phyloP scores from a whole-genome alignment of 805 yeast species.

The Barnettozyma sp. region DNA sequence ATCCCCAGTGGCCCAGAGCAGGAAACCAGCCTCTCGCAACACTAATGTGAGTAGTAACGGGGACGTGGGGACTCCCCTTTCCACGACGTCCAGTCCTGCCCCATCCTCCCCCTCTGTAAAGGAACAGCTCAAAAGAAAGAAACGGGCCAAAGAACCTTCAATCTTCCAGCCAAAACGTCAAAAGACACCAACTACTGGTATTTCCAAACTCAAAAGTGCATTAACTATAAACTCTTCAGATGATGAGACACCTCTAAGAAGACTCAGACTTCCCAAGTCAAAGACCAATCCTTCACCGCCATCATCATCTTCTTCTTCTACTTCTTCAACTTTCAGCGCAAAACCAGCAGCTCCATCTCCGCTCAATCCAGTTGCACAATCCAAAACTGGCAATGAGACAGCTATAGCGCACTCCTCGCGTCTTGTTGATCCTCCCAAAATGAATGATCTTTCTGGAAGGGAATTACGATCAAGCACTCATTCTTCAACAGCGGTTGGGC shows the following conservation, averaged over 20 bases:
- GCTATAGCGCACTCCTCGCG: neutral
- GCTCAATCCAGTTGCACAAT: slow-evolving; percentile 2
- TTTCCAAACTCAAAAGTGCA: slow-evolving; percentile 4
- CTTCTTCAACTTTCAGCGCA: no score
- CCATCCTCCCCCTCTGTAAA: neutral
- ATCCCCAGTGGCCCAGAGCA: no score
- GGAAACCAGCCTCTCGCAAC: neutral
- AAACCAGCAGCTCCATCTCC: slow-evolving; percentile 15
- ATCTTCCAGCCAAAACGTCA: slow-evolving; percentile 23
- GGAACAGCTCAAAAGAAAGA: slow-evolving; percentile 7
- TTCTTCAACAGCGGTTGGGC: no score
- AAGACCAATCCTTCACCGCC: neutral
- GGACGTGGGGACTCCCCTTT: no score
- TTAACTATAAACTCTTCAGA: slow-evolving; percentile 8
- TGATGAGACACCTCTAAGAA: slow-evolving; percentile 15
- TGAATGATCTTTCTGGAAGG: neutral
- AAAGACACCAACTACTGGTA: slow-evolving; percentile 12
- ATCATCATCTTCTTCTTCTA: no score
- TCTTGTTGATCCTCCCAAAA: slow-evolving; percentile 1
- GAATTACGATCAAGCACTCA: no score
- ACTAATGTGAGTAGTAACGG: no score
- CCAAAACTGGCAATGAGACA: neutral
- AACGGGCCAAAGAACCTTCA: slow-evolving; percentile 17
- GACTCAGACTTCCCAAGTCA: slow-evolving; percentile 8
- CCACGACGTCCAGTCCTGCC: slow-evolving; percentile 5